These are phyloP conservation scores for Xylaria bambusicola DNA, from an alignment of 495 filamentous ascomycete species.

Conservation along the genomic window DNA sequence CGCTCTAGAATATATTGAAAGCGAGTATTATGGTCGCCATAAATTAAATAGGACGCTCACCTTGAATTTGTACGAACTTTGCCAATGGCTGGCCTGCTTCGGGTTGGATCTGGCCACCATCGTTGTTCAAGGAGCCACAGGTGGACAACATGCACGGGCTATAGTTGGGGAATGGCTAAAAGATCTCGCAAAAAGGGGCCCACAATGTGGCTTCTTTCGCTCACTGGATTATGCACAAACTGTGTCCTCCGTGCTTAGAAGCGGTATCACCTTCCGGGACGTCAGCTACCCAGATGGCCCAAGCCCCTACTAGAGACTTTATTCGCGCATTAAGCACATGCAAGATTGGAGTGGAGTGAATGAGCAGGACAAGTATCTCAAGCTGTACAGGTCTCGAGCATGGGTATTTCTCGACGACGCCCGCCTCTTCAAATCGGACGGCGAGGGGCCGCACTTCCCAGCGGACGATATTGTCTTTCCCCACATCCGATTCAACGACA, in stretches of 20 bases:
- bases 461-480: not conserved
- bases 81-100: slow-evolving; percentile 1
- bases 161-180: slow-evolving; percentile 1
- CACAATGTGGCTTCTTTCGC: not conserved
- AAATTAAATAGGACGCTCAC: not conserved
- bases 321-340: not conserved
- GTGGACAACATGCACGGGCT: not conserved
- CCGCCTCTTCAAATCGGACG: slow-evolving; percentile 3
- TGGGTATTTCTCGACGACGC: slow-evolving; percentile 3
- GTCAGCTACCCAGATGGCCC: not conserved
- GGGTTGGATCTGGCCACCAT: slow-evolving; percentile 1
- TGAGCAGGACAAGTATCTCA: not conserved
- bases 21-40: not conserved
- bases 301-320: not conserved
- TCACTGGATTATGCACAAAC: not conserved
- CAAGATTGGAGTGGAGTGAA: not conserved
- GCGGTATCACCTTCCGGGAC: not conserved
- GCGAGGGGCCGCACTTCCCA: not conserved
- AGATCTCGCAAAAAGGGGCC: not conserved
- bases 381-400: not conserved
- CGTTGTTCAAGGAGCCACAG: not conserved
- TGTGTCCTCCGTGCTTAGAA: not conserved
- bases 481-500: slow-evolving; percentile 1
- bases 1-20: not conserved
- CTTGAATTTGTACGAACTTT: slow-evolving; percentile 1